Evolutionary conservation across 768 basidiomycete species (phyloP).

Genomic region (Leccinum subgranulosum): DNA sequence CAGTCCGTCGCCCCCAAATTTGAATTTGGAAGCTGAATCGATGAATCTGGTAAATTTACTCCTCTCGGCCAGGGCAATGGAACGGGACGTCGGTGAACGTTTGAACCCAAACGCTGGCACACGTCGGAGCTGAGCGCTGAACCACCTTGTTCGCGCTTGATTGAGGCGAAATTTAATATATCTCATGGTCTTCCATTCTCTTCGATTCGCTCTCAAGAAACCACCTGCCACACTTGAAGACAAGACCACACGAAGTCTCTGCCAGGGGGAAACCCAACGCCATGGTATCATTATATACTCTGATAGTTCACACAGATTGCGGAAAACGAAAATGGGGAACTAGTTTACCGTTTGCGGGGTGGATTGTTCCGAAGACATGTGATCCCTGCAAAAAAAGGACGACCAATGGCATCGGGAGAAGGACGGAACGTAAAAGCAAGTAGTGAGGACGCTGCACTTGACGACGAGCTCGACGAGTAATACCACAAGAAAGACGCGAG

Average conservation of each 20-base stretch:
- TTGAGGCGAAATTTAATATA: background rate
- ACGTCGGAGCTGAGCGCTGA: background rate
- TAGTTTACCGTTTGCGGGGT: background rate
- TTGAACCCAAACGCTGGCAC: background rate
- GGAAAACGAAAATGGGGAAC: conserved; percentile 2
- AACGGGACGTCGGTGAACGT: background rate
- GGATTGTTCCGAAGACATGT: background rate
- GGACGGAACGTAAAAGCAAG: background rate
- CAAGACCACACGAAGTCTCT: background rate
- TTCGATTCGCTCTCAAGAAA: conserved; percentile 5
- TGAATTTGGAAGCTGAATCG: background rate
- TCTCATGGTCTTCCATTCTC: conserved; percentile 1
- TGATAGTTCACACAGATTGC: background rate
- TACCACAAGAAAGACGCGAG: background rate
- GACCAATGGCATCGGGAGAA: background rate
- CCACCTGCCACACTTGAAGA: conserved; percentile 8
- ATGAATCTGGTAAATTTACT: conserved; percentile 11
- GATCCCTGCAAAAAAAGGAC: background rate
- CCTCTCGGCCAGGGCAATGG: background rate
- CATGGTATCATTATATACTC: background rate
- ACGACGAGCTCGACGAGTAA: background rate
- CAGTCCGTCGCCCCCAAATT: background rate
- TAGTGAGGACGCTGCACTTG: background rate
- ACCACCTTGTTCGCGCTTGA: background rate
- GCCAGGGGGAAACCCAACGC: background rate